Conservation (phyloP, 179 eudicot genomes). For the Pouteria campechiana region DNA sequence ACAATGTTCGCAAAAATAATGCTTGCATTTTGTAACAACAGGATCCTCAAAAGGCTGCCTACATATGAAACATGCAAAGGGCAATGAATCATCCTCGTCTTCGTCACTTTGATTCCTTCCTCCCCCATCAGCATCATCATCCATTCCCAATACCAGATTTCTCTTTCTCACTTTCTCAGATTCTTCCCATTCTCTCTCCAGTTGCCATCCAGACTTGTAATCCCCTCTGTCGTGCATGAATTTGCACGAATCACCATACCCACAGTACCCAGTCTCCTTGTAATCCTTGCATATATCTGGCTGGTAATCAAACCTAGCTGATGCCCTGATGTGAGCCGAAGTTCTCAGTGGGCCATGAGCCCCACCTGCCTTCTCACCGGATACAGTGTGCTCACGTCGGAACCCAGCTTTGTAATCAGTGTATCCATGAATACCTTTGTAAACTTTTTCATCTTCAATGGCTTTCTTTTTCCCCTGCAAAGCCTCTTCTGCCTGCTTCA, state of each 20-base stretch:
- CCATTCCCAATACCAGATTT: constrained; percentile 52
- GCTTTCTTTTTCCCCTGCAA: constrained; percentile 29
- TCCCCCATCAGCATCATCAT: constrained; percentile 37
- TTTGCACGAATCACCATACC: constrained; percentile 95
- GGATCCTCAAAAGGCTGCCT: constrained; percentile 81
- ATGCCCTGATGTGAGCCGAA: constrained; percentile 84
- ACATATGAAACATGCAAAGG: constrained; percentile 88
- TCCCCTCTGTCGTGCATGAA: constrained; percentile 97
- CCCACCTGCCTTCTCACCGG: constrained; percentile 88
- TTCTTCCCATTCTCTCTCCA: constrained; percentile 95
- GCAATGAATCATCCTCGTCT: constrained; percentile 59
- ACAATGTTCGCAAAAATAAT: constrained; percentile 89
- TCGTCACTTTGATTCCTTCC: constrained; percentile 27
- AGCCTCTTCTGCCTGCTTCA: constrained; percentile 35
- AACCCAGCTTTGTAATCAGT: constrained; percentile 92
- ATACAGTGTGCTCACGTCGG: constrained; percentile 74
- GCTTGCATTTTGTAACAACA: constrained; percentile 86
- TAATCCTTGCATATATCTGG: constrained; percentile 94
- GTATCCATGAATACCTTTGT: constrained; percentile 75
- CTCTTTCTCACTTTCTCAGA: constrained; percentile 65
- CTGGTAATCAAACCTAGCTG: constrained; percentile 91
- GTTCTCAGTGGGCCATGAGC: constrained; percentile 92
- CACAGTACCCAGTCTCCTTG: constrained; percentile 92
- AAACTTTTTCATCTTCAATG: constrained; percentile 57
- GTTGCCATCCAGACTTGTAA: constrained; percentile 93